phyloP scores from a whole-genome alignment of 768 basidiomycete species.

The Crepidotus variabilis region DNA sequence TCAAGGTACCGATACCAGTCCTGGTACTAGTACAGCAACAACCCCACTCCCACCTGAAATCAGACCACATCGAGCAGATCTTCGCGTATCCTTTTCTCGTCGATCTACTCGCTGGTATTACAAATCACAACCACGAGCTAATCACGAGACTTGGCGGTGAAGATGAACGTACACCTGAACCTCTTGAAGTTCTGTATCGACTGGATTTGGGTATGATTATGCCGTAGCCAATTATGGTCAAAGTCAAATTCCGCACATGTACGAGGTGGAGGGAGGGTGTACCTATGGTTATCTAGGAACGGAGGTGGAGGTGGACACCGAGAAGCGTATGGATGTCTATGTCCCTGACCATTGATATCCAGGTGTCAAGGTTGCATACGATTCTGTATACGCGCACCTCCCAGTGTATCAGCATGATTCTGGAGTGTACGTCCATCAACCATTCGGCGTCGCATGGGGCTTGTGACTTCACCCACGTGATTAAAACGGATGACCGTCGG shows the following conservation, averaged over 20 bases:
- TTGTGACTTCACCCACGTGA: too few relatives aligned
- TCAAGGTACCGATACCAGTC: neutral
- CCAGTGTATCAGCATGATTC: too few relatives aligned
- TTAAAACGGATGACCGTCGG: too few relatives aligned
- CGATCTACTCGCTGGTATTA: neutral
- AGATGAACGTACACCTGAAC: neutral
- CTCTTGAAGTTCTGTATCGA: neutral
- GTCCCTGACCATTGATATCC: neutral
- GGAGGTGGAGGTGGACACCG: neutral
- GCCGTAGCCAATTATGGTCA: too few relatives aligned
- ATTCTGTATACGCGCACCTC: neutral
- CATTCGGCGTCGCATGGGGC: too few relatives aligned
- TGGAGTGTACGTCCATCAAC: too few relatives aligned
- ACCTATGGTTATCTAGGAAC: neutral
- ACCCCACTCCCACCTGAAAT: neutral
- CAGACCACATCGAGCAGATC: neutral
- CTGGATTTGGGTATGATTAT: neutral
- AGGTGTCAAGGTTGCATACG: neutral
- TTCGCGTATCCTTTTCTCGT: neutral
- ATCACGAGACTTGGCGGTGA: neutral
- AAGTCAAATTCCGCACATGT: too few relatives aligned
- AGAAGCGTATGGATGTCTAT: neutral
- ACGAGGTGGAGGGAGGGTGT: neutral
- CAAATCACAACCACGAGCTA: neutral
- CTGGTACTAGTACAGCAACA: too few relatives aligned